Evolutionary conservation across 2,329 filamentous ascomycete genomes (phyloP), one percentile per base, ranked within the genome.

Genomic region (Talaromyces sp.): DNA sequence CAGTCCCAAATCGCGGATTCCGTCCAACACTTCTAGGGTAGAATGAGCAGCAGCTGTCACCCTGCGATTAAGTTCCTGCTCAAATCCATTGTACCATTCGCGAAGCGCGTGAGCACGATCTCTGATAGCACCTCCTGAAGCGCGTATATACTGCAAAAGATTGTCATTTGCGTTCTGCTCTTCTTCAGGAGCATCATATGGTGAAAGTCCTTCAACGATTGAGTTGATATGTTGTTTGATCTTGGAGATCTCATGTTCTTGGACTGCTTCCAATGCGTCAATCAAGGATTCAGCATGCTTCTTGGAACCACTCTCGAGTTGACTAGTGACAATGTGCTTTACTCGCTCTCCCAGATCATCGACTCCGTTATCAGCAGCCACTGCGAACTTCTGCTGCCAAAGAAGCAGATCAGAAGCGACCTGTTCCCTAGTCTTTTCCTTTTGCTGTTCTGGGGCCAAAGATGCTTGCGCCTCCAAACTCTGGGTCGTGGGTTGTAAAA

Each of bases 371-470:
- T 96, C 90, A 7, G 91, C 91, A 9, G 92, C 92, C 64, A 88
- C 86, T 31, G 90, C 84, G 73, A 96, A 97, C 71, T 96, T 96
- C 65, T 86, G 86, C 75, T 97, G 90, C 93, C 95, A 99, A 62
- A 84, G 83, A 67, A 86, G 84, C 14, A 99, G 83, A 73, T 99
- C 95, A 50, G 88, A 84, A 1, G 87, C 83, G 46, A 98, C 90
- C 66, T 84, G 85, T 69, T 88, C 84, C 50, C 86, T 85, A 58
- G 73, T 65, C 69, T 76, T 63, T 72, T 67, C 79, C 55, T 71
- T 76, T 66, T 75, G 72, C 64, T 76, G 73, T 2, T 78, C 69
- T 12, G 82, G 75, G 0, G 83, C 82, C 2, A 82, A 75, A 18
- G 74, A 72, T 31, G 69, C 68, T 40, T 70, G 69, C 16, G 65